Evolutionary conservation across 768 basidiomycete species (phyloP).

Genomic region (Kwoniella dendrophila): DNA sequence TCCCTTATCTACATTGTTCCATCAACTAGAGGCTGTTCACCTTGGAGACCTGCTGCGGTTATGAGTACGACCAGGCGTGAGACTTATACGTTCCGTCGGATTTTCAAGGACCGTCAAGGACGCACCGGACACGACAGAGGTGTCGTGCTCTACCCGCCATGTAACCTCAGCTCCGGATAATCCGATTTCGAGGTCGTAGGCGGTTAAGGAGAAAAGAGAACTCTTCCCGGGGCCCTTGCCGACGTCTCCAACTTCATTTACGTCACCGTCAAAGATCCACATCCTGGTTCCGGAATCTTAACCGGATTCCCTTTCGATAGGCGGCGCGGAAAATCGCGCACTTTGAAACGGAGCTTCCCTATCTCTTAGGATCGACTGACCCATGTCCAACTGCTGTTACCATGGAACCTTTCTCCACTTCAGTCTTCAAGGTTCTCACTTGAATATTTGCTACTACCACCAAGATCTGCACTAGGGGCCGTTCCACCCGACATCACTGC

Average conservation of each 20-base stretch:
- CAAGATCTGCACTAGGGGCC: conserved; percentile 83
- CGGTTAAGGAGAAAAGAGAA: conserved; percentile 78
- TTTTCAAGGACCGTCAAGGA: conserved; percentile 79
- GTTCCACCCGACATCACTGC: conserved; percentile 73
- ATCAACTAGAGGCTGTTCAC: conserved; percentile 80
- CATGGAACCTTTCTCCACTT: conserved; percentile 87
- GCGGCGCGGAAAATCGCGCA: conserved; percentile 65
- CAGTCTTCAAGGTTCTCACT: conserved; percentile 83
- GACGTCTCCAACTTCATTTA: conserved; percentile 66
- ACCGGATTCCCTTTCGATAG: conserved; percentile 78
- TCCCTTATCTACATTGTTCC: conserved; percentile 79
- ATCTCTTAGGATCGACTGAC: conserved; percentile 82
- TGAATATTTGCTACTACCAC: conserved; percentile 88
- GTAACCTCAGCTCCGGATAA: conserved; percentile 73
- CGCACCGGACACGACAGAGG: conserved; percentile 70
- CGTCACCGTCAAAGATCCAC: conserved; percentile 64
- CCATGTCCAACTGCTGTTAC: conserved; percentile 84
- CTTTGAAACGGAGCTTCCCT: conserved; percentile 75
- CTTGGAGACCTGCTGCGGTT: conserved; percentile 76
- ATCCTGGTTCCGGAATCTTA: conserved; percentile 76
- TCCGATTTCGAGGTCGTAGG: conserved; percentile 69
- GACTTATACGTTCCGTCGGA: conserved; percentile 72
- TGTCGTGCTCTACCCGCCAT: conserved; percentile 73
- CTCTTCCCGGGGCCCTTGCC: conserved; percentile 75
- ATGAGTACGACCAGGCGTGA: conserved; percentile 74